Base-by-base conservation (phyloP, 1,284 basidiomycete genomes). In the Mycocalia duriaeana region DNA sequence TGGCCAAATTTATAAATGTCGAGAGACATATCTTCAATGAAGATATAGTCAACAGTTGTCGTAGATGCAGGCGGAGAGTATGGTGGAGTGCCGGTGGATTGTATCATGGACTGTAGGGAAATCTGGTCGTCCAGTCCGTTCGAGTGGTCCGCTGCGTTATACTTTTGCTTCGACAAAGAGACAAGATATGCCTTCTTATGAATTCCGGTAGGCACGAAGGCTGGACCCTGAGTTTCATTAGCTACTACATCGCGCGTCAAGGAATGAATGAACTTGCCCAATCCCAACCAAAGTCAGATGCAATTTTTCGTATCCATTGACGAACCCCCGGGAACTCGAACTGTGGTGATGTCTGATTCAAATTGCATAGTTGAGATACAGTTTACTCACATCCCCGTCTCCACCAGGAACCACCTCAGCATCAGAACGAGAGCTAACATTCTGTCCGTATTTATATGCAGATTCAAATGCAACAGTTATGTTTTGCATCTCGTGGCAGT, bases 201-300 rank as follows among this genome's bases (percentile, higher is more conserved):
- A 25, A 81, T 70, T 1, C 78, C 78, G 42, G 66, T 69, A 0
- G 79, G 79, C 4, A 79, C 71, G 49, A 81, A 81, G 0, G 76
- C 79, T 31, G 77, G 79, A 8, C 74, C 77, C 77, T 78, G 36
- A 44, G 43, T 22, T n/a, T 25, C 20, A 13, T 35, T 45, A n/a
- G n/a, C n/a, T n/a, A n/a, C n/a, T n/a, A n/a, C n/a, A n/a, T n/a
- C n/a, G n/a, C n/a, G n/a, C n/a, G n/a, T n/a, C n/a, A n/a, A n/a
- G n/a, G n/a, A n/a, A n/a, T n/a, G n/a, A n/a, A 20, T 6, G 19
- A 18, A 50, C 64, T 40, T 47, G 79, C 76, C 77, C 76, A 79
- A 59, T 80, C 77, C 76, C 77, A 79, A 2, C 76, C 77, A 52
- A 78, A 81, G 57, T 81, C 77, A n/a, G 71, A 74, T 31, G 73